These are phyloP conservation scores for Aegle marmelos DNA, from an alignment of 345 rosid species.

Conservation along the genomic window DNA sequence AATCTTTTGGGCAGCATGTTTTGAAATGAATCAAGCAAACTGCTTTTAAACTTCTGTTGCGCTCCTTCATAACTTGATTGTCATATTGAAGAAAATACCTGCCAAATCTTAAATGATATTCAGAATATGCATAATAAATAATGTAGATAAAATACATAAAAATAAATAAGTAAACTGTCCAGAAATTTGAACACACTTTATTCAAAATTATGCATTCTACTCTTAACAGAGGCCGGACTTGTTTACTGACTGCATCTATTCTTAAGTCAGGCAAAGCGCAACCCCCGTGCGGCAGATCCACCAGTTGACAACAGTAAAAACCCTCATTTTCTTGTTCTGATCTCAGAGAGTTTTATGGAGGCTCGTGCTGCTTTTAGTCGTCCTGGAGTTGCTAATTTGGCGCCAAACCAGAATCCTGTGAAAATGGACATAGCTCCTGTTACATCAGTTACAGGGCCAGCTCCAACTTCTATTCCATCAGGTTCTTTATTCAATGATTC, in stretches of 20 bases:
- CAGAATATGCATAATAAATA: background rate
- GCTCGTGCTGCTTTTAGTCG: constrained; percentile 84
- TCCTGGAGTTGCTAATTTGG: constrained; percentile 59
- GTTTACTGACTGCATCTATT: constrained; percentile 23
- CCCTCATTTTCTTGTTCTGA: constrained; percentile 74
- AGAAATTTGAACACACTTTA: background rate
- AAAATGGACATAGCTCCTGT: constrained; percentile 79
- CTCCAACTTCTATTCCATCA: constrained; percentile 59
- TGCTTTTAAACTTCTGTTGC: background rate
- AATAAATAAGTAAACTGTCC: background rate
- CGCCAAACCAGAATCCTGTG: constrained; percentile 68
- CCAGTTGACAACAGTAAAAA: constrained; percentile 62
- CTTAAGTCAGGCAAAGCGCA: constrained; percentile 74
- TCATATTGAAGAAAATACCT: background rate
- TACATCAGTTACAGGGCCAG: constrained; percentile 61
- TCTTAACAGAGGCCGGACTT: constrained; percentile 12
- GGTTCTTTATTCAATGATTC: constrained; percentile 38
- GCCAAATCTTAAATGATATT: background rate
- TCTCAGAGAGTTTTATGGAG: constrained; percentile 88
- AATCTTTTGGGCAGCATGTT: background rate
- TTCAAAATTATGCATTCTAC: background rate
- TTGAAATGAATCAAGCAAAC: background rate
- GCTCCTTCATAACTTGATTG: background rate
- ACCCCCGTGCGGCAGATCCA: constrained; percentile 62
- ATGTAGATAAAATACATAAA: background rate